Evolutionary conservation across 2,329 filamentous ascomycete genomes (phyloP).

Genomic region (Neofusicoccum sp.): DNA sequence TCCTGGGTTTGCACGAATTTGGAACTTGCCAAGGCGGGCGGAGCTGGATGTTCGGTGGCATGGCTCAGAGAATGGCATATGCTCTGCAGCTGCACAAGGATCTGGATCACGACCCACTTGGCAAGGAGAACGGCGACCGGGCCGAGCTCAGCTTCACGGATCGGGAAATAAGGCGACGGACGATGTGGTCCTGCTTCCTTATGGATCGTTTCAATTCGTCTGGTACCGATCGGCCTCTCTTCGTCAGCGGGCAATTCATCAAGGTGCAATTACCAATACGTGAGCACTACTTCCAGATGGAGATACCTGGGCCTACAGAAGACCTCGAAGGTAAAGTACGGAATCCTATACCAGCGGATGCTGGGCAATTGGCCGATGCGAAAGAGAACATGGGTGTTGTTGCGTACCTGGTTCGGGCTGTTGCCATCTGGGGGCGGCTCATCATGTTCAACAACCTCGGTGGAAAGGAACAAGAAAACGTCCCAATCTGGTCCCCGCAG

Average conservation of each 20-base stretch:
- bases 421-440: conserved; percentile 86
- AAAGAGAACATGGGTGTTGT: conserved; percentile 91
- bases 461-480: conserved; percentile 73
- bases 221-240: conserved; percentile 86
- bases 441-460: conserved; percentile 89
- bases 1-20: conserved; percentile 91
- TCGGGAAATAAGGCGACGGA: conserved; percentile 84
- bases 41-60: conserved; percentile 93
- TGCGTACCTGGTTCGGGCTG: conserved; percentile 81
- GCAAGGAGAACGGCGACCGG: conserved; percentile 55
- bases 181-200: conserved; percentile 97
- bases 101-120: conserved; percentile 74
- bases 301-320: conserved; percentile 86
- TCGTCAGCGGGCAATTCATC: conserved; percentile 84
- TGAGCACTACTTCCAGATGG: conserved; percentile 85
- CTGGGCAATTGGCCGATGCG: conserved; percentile 64
- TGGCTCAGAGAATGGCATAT: conserved; percentile 95
- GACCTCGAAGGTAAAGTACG: conserved; percentile 70
- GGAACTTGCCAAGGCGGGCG: conserved; percentile 94
- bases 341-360: conserved; percentile 60
- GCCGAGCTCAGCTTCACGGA: conserved; percentile 82
- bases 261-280: conserved; percentile 88
- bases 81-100: conserved; percentile 92
- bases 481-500: conserved; percentile 78
- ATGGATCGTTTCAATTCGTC: conserved; percentile 99